Conservation (phyloP, 1,284 basidiomycete species). For the Austropuccinia psidii region DNA sequence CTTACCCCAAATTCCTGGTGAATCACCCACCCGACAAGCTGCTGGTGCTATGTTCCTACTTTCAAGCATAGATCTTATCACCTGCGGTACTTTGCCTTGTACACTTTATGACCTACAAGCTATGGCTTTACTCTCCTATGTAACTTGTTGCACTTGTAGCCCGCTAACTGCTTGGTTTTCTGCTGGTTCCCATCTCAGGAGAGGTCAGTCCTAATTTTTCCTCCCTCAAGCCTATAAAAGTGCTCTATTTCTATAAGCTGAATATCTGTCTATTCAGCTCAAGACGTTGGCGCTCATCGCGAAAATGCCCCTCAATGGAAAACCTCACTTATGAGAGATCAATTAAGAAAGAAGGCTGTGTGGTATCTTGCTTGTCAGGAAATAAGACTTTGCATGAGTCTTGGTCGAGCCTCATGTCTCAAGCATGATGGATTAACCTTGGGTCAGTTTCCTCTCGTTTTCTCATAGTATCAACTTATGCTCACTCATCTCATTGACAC, state of each 20-base stretch:
- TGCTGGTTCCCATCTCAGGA: neutral
- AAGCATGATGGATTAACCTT: neutral
- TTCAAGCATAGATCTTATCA: neutral
- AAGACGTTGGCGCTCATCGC: neutral
- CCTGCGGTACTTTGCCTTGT: neutral
- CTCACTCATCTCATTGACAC: too few relatives aligned
- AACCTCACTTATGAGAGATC: constrained; percentile 27
- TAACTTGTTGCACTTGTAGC: neutral
- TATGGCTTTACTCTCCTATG: constrained; percentile 3
- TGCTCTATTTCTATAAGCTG: neutral
- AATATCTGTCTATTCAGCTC: neutral
- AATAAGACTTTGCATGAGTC: neutral
- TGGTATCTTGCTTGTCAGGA: constrained; percentile 13
- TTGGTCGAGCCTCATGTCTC: constrained; percentile 17
- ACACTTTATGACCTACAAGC: constrained; percentile 22
- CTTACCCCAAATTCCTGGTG: neutral
- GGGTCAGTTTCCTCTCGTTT: neutral
- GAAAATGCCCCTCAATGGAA: constrained; percentile 15
- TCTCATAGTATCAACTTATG: too few relatives aligned
- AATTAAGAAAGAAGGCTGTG: constrained; percentile 17
- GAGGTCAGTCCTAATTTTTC: neutral
- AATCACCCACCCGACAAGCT: neutral
- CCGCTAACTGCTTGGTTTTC: constrained; percentile 22
- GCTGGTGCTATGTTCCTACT: neutral
- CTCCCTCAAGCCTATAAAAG: neutral